Conservation (phyloP, 257 asterid genomes). For the Primulina huaijiensis region DNA sequence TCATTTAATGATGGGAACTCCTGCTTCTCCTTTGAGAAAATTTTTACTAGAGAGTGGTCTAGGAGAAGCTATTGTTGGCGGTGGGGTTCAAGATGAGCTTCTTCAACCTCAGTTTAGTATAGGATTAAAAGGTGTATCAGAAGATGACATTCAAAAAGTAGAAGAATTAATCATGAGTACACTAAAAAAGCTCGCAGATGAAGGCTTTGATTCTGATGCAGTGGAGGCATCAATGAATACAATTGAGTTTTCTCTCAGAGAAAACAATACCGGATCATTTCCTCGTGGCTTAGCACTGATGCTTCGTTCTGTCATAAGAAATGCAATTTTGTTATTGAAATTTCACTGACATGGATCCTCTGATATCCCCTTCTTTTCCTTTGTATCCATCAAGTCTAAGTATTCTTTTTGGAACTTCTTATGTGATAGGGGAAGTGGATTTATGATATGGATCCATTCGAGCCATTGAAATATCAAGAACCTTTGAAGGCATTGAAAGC, state of each 20-base stretch:
- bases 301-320: slow-evolving; percentile 87
- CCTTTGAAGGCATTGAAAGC: slow-evolving; percentile 82
- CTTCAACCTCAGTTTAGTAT: slow-evolving; percentile 97
- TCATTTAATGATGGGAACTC: slow-evolving; percentile 92
- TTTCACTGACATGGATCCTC: slow-evolving; percentile 22
- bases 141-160: slow-evolving; percentile 69
- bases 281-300: slow-evolving; percentile 97
- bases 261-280: slow-evolving; percentile 96
- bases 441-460: slow-evolving; percentile 92
- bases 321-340: slow-evolving; percentile 18
- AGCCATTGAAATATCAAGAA: slow-evolving; percentile 85
- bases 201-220: slow-evolving; percentile 89
- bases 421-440: slow-evolving; percentile 86
- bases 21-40: slow-evolving; percentile 97
- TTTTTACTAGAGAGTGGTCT: slow-evolving; percentile 89
- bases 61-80: slow-evolving; percentile 97
- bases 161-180: slow-evolving; percentile 69
- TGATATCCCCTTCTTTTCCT: background rate
- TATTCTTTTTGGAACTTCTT: slow-evolving; percentile 24
- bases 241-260: slow-evolving; percentile 94
- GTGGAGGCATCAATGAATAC: slow-evolving; percentile 99
- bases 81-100: slow-evolving; percentile 95
- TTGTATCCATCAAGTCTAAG: slow-evolving; percentile 16
- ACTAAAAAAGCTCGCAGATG: slow-evolving; percentile 65
- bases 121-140: slow-evolving; percentile 92